phyloP scores from a whole-genome alignment of 2,329 filamentous ascomycete genomes.

The Colletotrichum cuscutae region DNA sequence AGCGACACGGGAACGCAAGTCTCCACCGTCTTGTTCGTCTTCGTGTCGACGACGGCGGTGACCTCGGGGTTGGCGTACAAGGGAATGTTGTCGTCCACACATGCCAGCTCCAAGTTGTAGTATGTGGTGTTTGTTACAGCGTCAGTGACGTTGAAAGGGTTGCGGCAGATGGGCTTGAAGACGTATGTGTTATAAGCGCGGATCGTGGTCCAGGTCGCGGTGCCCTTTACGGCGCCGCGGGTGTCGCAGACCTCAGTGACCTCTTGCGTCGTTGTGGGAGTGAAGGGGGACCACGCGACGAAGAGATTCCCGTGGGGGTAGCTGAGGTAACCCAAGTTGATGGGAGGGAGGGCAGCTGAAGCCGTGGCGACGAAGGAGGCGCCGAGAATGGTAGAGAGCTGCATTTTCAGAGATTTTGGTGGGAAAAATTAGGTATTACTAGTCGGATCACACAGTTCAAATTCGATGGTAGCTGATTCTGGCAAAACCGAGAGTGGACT shows the following conservation, averaged over 20 bases:
- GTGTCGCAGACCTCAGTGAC: constrained; percentile 10
- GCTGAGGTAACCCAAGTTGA: constrained; percentile 18
- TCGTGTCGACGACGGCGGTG: constrained; percentile 15
- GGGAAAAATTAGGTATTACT: background rate
- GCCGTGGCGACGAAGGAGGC: background rate
- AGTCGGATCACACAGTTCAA: background rate
- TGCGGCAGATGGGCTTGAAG: constrained; percentile 21
- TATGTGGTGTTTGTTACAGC: constrained; percentile 6
- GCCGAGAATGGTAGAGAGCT: background rate
- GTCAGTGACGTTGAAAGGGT: constrained; percentile 28
- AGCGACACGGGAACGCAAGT: background rate
- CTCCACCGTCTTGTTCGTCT: constrained; percentile 16
- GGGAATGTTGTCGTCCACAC: constrained; percentile 17
- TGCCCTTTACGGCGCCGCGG: constrained; percentile 1
- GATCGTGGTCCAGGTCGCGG: constrained; percentile 14
- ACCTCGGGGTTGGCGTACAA: background rate
- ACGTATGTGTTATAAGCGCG: constrained; percentile 10
- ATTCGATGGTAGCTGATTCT: background rate
- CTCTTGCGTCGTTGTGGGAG: constrained; percentile 17
- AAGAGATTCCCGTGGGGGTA: constrained; percentile 1
- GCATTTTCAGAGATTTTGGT: background rate
- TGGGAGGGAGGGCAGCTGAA: constrained; percentile 6
- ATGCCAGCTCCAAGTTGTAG: constrained; percentile 24
- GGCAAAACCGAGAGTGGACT: background rate
- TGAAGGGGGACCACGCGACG: constrained; percentile 28